A percentile compares a stretch with the other conserved stretches of the same genome.
These are phyloP conservation scores for Sonneratia alba DNA, from an alignment of 345 rosid genomes.

Conservation along the genomic window DNA sequence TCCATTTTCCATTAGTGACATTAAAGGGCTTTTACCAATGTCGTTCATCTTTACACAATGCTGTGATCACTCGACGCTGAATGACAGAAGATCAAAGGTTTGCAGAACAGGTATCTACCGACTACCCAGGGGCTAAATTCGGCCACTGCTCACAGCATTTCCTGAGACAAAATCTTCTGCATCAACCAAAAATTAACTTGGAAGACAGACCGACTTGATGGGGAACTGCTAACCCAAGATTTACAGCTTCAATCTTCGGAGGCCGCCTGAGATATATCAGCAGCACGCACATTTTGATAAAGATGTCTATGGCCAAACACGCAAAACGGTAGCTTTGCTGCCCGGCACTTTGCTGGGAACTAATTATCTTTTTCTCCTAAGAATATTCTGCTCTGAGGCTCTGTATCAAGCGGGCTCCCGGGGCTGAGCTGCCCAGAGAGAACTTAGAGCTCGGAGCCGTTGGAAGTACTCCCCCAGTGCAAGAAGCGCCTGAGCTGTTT, in stretches of 20 bases:
- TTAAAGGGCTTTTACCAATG: not conserved
- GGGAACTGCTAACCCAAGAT: constrained; percentile 12
- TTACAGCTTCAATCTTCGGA: constrained; percentile 18
- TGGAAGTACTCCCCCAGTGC: constrained; percentile 81
- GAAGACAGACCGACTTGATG: not conserved
- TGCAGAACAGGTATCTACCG: not conserved
- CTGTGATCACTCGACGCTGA: not conserved
- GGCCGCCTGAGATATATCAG: constrained; percentile 36
- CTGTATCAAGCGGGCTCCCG: constrained; percentile 38
- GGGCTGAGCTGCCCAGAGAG: constrained; percentile 49
- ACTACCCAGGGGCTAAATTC: not conserved
- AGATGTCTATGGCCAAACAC: constrained; percentile 11
- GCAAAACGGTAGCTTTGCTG: constrained; percentile 10
- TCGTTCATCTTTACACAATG: not conserved
- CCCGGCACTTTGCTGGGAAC: not conserved
- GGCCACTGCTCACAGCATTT: not conserved
- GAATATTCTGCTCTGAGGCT: not conserved
- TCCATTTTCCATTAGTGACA: not conserved
- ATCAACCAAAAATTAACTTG: not conserved
- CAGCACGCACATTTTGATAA: constrained; percentile 20
- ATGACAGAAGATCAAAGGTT: not conserved
- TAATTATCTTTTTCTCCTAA: not conserved
- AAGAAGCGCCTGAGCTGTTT: constrained; percentile 73
- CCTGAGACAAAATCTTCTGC: not conserved
- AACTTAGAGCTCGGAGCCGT: constrained; percentile 60